Percentiles rank a stretch among this genome's conserved stretches.
Evolutionary conservation across 108 stramenopile genomes (phyloP).

Genomic region (Cafeteria roenbergensis): DNA sequence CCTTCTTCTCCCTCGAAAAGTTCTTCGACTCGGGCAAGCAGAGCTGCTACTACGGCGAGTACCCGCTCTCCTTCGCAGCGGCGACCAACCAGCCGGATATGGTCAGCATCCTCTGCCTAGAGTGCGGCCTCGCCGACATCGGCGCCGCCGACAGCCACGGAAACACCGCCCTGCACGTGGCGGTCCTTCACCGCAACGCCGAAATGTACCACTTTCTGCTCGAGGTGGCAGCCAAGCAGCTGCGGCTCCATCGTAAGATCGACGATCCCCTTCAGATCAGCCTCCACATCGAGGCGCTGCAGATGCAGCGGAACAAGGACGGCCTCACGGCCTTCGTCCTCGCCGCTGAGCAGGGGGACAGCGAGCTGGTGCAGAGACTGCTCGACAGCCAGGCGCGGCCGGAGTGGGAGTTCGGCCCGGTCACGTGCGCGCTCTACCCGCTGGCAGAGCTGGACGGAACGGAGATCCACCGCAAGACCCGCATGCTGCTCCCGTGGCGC

Average conservation of each 20-base stretch:
- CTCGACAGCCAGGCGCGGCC: not conserved
- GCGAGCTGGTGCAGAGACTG: not conserved
- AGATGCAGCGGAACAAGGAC: not conserved
- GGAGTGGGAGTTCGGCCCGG: not conserved
- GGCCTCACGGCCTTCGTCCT: not conserved
- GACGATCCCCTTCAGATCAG: too few relatives aligned
- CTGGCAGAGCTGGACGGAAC: not conserved
- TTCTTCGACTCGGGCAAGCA: not conserved
- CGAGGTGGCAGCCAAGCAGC: not conserved
- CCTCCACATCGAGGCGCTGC: too few relatives aligned
- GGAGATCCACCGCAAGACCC: too few relatives aligned
- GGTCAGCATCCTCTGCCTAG: not conserved
- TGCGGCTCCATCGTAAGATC: not conserved
- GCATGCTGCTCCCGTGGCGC: too few relatives aligned
- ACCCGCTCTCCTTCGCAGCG: not conserved
- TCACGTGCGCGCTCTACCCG: not conserved
- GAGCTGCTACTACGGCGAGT: slow-evolving; percentile 6
- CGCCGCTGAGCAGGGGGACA: not conserved
- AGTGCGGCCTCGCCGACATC: not conserved
- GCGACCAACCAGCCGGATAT: not conserved
- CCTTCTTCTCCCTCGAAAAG: not conserved
- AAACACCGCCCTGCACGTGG: not conserved
- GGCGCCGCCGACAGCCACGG: not conserved
- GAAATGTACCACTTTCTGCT: not conserved
- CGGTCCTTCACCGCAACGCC: not conserved